A percentile compares a stretch with the other conserved stretches of the same genome.
These are phyloP conservation scores for Podila horticola DNA, from an alignment of 192 early-diverging fungal genomes.

Conservation along the genomic window DNA sequence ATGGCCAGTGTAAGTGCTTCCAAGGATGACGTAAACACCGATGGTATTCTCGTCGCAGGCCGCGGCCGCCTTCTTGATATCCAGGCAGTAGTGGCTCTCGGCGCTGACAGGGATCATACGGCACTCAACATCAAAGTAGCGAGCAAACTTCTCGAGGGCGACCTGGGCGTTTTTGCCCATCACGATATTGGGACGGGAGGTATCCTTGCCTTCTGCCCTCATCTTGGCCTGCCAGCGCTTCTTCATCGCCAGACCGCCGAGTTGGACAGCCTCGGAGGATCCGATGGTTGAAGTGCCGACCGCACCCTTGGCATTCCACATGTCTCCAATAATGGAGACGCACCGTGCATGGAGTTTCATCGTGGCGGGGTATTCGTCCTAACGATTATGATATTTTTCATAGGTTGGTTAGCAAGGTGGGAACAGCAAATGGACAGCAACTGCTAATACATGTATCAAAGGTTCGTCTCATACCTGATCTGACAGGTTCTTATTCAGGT, in stretches of 20 bases:
- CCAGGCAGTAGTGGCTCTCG: conserved; percentile 60
- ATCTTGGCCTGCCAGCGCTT: conserved; percentile 74
- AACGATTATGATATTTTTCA: conserved; percentile 17
- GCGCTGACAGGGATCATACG: conserved; percentile 17
- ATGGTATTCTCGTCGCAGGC: conserved; percentile 88
- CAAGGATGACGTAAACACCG: conserved; percentile 79
- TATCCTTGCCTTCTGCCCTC: conserved; percentile 65
- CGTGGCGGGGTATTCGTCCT: conserved; percentile 57
- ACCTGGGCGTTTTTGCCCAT: conserved; percentile 79
- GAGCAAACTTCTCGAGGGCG: conserved; percentile 20
- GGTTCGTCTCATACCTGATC: background rate
- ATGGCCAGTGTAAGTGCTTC: conserved; percentile 79
- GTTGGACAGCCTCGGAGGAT: conserved; percentile 82
- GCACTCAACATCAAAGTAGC: conserved; percentile 5
- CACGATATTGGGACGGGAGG: conserved; percentile 69
- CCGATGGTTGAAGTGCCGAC: conserved; percentile 78
- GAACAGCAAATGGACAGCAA: too few relatives aligned
- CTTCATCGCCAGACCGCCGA: conserved; percentile 83
- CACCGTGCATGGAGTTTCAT: conserved; percentile 52
- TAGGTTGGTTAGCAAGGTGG: background rate
- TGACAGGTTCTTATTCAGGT: conserved; percentile 76
- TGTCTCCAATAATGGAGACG: conserved; percentile 13
- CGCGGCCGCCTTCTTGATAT: conserved; percentile 70
- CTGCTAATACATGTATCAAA: background rate
- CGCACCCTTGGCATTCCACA: conserved; percentile 46